phyloP scores from a whole-genome alignment of 306 rosid species.

The Dalbergia oliveri region DNA sequence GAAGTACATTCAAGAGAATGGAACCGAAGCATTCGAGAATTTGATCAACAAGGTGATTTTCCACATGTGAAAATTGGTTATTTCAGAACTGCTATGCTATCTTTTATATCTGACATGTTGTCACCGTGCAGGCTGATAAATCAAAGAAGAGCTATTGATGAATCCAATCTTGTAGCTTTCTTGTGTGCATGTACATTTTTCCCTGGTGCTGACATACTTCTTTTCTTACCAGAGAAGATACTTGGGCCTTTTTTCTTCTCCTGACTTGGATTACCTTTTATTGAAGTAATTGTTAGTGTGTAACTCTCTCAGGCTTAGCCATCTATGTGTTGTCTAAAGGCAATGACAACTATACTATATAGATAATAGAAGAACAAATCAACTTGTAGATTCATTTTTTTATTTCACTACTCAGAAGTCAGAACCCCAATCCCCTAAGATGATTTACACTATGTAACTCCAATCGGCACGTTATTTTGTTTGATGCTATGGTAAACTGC shows the following conservation, averaged over 20 bases:
- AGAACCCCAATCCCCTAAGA: no score
- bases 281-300: background rate
- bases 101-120: slow-evolving; percentile 8
- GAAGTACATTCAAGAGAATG: slow-evolving; percentile 86
- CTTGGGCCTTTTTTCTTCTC: background rate
- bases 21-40: slow-evolving; percentile 73
- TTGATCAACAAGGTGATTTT: slow-evolving; percentile 73
- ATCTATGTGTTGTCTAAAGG: background rate
- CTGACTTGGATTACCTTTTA: background rate
- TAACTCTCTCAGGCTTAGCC: background rate
- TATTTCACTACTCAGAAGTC: no score
- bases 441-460: background rate
- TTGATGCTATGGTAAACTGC: background rate
- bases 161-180: slow-evolving; percentile 35
- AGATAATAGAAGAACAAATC: slow-evolving; percentile 11
- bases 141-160: slow-evolving; percentile 53
- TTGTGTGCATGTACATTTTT: slow-evolving; percentile 43
- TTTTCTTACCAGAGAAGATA: slow-evolving; percentile 9
- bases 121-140: slow-evolving; percentile 76
- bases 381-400: background rate
- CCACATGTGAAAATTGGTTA: slow-evolving; percentile 20
- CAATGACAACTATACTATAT: slow-evolving; percentile 16
- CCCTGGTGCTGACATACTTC: slow-evolving; percentile 20
- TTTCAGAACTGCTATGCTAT: slow-evolving; percentile 7
- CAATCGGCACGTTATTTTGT: background rate